These are phyloP conservation scores for Solanum microdontum DNA, from an alignment of 257 asterid genomes.

Conservation along the genomic window DNA sequence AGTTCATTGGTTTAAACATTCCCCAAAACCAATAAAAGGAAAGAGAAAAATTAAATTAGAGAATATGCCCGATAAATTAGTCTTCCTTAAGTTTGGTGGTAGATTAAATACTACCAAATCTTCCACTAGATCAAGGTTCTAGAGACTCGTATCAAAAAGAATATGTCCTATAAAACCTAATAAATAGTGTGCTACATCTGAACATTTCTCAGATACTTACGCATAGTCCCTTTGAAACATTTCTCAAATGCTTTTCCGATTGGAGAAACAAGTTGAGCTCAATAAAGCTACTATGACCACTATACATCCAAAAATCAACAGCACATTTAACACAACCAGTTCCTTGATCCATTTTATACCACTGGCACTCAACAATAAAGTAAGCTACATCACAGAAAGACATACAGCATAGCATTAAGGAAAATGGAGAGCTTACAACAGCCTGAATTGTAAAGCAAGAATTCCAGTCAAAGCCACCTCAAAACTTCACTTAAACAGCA, in stretches of 20 bases:
- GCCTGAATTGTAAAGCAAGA: background rate
- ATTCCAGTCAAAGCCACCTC: constrained; percentile 2
- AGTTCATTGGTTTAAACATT: background rate
- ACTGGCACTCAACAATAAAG: background rate
- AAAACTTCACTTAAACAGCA: constrained; percentile 9
- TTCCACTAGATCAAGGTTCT: background rate
- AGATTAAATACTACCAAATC: background rate
- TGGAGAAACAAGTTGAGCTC: background rate
- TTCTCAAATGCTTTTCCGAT: background rate
- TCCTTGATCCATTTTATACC: background rate
- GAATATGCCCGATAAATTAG: background rate
- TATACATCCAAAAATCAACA: constrained; percentile 2
- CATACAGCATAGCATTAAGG: background rate
- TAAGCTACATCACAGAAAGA: background rate
- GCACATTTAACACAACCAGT: background rate
- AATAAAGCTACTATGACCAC: background rate
- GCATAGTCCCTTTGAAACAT: background rate
- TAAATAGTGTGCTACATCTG: background rate
- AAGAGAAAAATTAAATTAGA: background rate
- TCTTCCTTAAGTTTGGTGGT: background rate
- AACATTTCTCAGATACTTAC: background rate
- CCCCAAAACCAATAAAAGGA: background rate
- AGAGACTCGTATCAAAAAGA: background rate
- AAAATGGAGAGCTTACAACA: background rate
- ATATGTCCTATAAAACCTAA: background rate